phyloP scores from a whole-genome alignment of 441 rosid species.

The Capsella rubella region DNA sequence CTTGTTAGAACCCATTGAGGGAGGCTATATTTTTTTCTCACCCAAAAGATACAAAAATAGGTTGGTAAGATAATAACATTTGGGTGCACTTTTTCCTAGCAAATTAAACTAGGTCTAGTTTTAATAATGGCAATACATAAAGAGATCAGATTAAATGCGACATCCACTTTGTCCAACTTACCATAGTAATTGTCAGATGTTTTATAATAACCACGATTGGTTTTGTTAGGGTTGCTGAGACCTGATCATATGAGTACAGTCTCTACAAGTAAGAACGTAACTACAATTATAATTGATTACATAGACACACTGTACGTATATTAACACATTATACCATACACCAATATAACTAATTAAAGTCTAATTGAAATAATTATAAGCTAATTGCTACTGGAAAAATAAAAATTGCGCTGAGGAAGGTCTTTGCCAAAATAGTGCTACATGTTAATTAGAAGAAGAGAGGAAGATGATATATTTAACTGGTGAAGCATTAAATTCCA shows the following conservation, averaged over 20 bases:
- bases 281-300: too few species aligned
- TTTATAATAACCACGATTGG: background rate
- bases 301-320: too few species aligned
- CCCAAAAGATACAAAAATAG: constrained; percentile 29
- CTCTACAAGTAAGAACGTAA: background rate
- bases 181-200: background rate
- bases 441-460: background rate
- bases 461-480: background rate
- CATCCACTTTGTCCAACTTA: constrained; percentile 13
- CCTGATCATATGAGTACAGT: background rate
- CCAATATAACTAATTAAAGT: too few species aligned
- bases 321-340: too few species aligned
- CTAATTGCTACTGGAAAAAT: background rate
- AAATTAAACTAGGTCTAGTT: background rate
- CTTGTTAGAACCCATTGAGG: background rate
- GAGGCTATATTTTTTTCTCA: constrained; percentile 34
- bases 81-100: constrained; percentile 23
- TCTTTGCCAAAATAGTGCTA: background rate
- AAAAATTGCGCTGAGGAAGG: background rate
- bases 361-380: too few species aligned
- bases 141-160: background rate
- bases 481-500: constrained; percentile 5
- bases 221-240: constrained; percentile 9
- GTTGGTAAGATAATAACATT: constrained; percentile 13
- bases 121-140: background rate